Base-by-base conservation (phyloP, 2,329 filamentous ascomycete genomes). In the Xylaria sp. region DNA sequence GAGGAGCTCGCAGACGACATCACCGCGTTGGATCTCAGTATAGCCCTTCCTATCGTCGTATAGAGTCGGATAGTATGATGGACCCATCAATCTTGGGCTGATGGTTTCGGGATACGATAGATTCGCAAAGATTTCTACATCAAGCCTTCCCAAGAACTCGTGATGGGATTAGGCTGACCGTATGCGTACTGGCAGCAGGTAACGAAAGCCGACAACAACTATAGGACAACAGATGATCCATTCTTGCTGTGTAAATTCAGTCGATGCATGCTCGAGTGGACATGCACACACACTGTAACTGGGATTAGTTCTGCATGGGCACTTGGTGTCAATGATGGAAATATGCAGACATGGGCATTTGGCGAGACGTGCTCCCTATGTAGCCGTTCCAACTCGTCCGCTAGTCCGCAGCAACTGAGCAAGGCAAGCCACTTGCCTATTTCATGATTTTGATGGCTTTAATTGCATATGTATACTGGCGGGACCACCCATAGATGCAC, bases 391-490 rank as follows among this genome's bases (percentile, higher is more conserved):
- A n/a, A 21, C 5, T 31, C n/a, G 23, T 17, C 7, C 5, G 40
- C 23, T n/a, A 23, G 29, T 8, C 35, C 15, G 9, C 13, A 27
- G 7, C 19, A 51, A 25, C 17, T 37, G 11, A 10, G 13, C 25
- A 4, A 51, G 33, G n/a, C 33, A 31, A 54, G 13, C 41, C n/a
- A 21, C 35, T 25, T 44, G 13, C 29, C 43, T 15, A 7, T 49
- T 15, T 35, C 31, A 35, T 37, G 3, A 11, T 40, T 11, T 25
- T 11, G n/a, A 52, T 9, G 10, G 9, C n/a, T 9, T 53, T 27
- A 41, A 29, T 35, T 53, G 58, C 58, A 57, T 52, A 33, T 37
- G 29, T 35, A 25, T 43, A 27, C 35, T 25, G 37, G 13, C 19
- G 47, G 33, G 37, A 57, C 57, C 40, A 17, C 47, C n/a, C 23